phyloP scores from a whole-genome alignment of 202 grass and related monocot species.

The Eragrostis tef region DNA sequence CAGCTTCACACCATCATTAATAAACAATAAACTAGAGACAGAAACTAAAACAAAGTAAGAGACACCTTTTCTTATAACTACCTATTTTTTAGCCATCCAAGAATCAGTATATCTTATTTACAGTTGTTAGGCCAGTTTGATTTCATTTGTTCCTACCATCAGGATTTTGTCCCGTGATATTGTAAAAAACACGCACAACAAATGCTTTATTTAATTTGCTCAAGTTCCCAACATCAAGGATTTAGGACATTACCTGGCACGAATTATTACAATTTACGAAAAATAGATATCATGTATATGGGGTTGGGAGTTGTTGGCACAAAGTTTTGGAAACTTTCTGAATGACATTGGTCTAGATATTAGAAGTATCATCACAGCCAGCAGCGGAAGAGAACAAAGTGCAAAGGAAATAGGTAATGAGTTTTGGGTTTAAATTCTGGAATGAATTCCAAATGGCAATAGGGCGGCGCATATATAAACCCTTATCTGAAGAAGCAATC shows the following conservation, averaged over 20 bases:
- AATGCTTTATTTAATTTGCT: background rate
- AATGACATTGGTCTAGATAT: constrained; percentile 6
- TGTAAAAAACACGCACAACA: background rate
- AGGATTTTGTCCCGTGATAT: background rate
- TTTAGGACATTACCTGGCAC: background rate
- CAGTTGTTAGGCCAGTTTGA: background rate
- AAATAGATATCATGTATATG: background rate
- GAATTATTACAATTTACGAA: background rate
- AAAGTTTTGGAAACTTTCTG: background rate
- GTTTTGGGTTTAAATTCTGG: background rate
- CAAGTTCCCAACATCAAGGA: background rate
- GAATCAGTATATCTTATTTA: background rate
- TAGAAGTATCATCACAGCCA: background rate
- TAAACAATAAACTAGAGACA: constrained; percentile 10
- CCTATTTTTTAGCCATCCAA: constrained; percentile 3
- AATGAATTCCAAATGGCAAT: background rate
- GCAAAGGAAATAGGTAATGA: background rate
- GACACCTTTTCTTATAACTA: constrained; percentile 25
- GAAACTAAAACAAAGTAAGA: background rate
- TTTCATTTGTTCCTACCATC: constrained; percentile 23
- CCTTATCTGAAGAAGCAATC: background rate
- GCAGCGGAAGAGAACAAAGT: background rate
- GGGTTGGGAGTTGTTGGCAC: background rate
- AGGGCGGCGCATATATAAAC: background rate
- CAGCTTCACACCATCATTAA: constrained; percentile 25